Evolutionary conservation across 2,329 filamentous ascomycete genomes (phyloP).

Genomic region (Beauveria pseudobassiana): DNA sequence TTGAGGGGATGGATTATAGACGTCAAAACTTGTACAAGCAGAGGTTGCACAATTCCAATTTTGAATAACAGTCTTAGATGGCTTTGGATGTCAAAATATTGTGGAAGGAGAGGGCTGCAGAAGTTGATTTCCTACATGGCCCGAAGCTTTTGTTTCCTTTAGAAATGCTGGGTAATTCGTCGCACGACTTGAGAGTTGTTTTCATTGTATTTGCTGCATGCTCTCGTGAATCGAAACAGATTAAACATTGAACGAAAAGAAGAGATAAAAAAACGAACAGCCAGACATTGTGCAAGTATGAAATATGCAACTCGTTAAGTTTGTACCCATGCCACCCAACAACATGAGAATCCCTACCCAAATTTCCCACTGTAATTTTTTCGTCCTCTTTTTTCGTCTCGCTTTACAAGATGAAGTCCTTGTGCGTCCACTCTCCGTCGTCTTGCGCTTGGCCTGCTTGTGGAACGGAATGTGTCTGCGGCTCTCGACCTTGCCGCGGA

Average conservation of each 20-base stretch:
- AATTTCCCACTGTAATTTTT: not conserved
- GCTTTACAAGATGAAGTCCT: conserved; percentile 60
- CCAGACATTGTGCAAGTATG: not conserved
- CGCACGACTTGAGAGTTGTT: not conserved
- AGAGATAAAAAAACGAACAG: not conserved
- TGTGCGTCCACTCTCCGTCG: conserved; percentile 94
- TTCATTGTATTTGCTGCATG: not conserved
- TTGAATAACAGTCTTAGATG: too few relatives aligned
- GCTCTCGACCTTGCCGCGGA: conserved; percentile 83
- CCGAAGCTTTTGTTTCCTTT: not conserved
- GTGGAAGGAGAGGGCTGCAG: too few relatives aligned
- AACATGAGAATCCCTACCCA: not conserved
- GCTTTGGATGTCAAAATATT: too few relatives aligned
- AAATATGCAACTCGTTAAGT: not conserved
- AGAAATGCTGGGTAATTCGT: not conserved
- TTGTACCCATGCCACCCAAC: not conserved
- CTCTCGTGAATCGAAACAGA: not conserved
- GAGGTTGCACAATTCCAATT: too few relatives aligned
- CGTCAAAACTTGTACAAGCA: too few relatives aligned
- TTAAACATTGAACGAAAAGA: not conserved
- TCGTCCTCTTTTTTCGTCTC: not conserved
- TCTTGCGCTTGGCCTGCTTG: conserved; percentile 72
- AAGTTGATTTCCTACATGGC: not conserved
- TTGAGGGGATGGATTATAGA: too few relatives aligned
- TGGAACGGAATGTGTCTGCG: conserved; percentile 70